These are phyloP conservation scores for Nematocida sp. DNA, from an alignment of 371 early-diverging fungal species.

Conservation along the genomic window DNA sequence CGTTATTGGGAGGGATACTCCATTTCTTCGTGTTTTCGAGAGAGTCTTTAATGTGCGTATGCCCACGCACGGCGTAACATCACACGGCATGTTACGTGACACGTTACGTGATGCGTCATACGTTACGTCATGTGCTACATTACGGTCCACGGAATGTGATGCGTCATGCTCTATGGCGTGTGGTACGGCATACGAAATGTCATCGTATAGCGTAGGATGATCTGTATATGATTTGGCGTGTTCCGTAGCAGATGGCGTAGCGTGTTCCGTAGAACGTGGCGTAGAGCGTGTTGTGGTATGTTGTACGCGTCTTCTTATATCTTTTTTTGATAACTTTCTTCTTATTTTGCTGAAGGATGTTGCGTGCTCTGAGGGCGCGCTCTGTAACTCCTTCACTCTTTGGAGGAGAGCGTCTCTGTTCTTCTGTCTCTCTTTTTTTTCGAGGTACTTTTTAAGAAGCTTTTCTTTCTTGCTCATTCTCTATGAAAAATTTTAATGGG, in stretches of 20 bases:
- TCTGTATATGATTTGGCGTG: background rate
- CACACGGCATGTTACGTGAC: background rate
- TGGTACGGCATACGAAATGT: background rate
- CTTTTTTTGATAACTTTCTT: slow-evolving; percentile 1
- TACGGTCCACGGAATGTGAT: background rate
- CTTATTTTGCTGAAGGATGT: slow-evolving; percentile 10
- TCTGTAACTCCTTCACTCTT: slow-evolving; percentile 49
- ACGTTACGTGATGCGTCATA: background rate
- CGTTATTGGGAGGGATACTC: slow-evolving; percentile 53
- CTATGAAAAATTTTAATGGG: slow-evolving; percentile 1
- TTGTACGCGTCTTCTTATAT: background rate
- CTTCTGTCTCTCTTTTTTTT: slow-evolving; percentile 61
- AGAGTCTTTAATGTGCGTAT: slow-evolving; percentile 26
- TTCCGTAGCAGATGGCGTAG: background rate
- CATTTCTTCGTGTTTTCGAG: background rate
- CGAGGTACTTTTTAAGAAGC: slow-evolving; percentile 60
- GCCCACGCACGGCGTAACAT: background rate
- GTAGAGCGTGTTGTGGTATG: background rate
- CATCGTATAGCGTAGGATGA: background rate
- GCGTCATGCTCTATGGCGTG: background rate
- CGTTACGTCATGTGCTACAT: background rate
- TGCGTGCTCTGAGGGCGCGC: background rate
- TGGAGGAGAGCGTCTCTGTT: slow-evolving; percentile 59
- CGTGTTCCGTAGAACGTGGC: background rate
- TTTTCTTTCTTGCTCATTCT: slow-evolving; percentile 57